Base-by-base conservation (phyloP, 2,329 filamentous ascomycete species). In the Phyllosticta capitalensis region DNA sequence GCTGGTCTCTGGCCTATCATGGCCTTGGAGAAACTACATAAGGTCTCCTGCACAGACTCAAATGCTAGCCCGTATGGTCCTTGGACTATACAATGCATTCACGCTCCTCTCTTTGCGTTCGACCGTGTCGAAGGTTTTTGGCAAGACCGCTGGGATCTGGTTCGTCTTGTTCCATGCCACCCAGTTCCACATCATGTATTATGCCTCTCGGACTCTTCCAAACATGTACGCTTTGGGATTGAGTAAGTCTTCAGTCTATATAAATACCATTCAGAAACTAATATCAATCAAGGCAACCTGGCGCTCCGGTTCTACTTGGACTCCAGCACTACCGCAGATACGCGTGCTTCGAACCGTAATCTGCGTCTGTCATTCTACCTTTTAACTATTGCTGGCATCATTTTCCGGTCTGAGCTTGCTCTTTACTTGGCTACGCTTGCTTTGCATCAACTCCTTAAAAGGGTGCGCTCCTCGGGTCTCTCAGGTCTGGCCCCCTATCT, bases 191-290 rank as follows among this genome's bases (percentile, higher is more conserved):
- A 76, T 95, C 62, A 81, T 94, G 63, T 99, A 90, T 74, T 99
- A 99, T 76, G 87, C 92, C 14, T 94, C 91, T 17, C 82, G 94
- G 62, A 94, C 91, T 2, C 76, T 99, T 64, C 94, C 94, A 1
- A 99, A 99, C 71, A 96, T 95, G 88, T 95, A 96, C 74, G 92
- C 94, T 20, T 94, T 97, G 76, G 83, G 85, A 9, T 76, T 96
- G 61, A 90, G 87, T 92, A 78, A 74, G 86, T 79, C 19, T 38
- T 12, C 0, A 1, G 20, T 17, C 33, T 19, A 6, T 7, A 10
- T n/a, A n/a, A n/a, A 45, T 12, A 10, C 19, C 1, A 20, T 20
- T 4, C 14, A n/a, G 54, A 49, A 14, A 53, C 28, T 17, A 28
- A 19, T 60, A 24, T 49, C 10, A 58, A 3, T 52, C 51, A 63